phyloP scores from a whole-genome alignment of 257 asterid genomes.

The Przewalskia tangutica region DNA sequence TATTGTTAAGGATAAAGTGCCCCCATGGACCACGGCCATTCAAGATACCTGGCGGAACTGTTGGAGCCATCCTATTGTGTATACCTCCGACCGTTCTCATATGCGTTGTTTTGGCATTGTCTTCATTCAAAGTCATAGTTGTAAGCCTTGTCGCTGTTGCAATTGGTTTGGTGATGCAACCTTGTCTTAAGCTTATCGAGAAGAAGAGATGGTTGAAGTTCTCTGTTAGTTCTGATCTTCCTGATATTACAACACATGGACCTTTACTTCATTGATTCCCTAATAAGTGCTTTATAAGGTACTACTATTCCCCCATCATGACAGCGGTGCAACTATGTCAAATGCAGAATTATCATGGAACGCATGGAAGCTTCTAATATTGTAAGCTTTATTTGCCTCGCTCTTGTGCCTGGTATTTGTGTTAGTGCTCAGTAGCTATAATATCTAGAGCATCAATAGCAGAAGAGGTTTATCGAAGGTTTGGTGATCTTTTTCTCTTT shows the following conservation, averaged over 20 bases:
- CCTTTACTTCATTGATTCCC: neutral
- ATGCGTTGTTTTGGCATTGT: neutral
- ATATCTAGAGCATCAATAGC: neutral
- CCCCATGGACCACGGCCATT: neutral
- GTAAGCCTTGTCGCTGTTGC: neutral
- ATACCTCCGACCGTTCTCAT: conserved; percentile 4
- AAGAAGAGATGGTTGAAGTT: conserved; percentile 3
- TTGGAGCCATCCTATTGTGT: conserved; percentile 5
- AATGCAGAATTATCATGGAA: neutral
- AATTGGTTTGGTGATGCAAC: conserved; percentile 9
- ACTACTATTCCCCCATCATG: neutral
- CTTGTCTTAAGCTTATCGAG: conserved; percentile 2
- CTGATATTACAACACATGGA: neutral
- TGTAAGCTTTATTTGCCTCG: neutral
- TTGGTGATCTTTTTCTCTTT: neutral
- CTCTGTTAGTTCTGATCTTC: conserved; percentile 1
- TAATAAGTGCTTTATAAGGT: neutral
- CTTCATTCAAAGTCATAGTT: neutral
- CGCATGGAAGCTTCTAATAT: neutral
- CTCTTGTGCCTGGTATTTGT: neutral
- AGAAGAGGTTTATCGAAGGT: neutral
- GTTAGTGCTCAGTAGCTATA: neutral
- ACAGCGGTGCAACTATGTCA: neutral
- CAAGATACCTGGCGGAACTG: conserved; percentile 3
- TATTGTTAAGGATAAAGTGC: neutral